Conservation (phyloP, 2,329 filamentous ascomycete genomes). For the Zopfia rhizophila region DNA sequence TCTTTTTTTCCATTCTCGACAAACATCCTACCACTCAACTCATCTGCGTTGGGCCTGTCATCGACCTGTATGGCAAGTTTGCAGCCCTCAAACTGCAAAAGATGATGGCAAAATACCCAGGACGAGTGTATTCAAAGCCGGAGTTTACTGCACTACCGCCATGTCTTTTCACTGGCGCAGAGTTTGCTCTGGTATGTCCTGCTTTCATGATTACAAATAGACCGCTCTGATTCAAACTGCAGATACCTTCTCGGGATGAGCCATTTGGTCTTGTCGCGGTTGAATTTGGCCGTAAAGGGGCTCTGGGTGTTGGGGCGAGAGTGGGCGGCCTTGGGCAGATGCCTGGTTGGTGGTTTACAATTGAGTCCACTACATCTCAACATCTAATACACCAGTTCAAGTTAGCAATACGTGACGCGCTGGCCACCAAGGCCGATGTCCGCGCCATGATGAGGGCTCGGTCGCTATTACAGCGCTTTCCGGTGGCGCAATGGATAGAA, state of each 20-base stretch:
- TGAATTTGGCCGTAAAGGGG: slow-evolving; percentile 75
- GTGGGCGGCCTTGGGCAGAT: slow-evolving; percentile 74
- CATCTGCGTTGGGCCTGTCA: slow-evolving; percentile 71
- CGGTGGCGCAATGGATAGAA: slow-evolving; percentile 73
- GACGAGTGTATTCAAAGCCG: slow-evolving; percentile 72
- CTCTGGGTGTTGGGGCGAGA: slow-evolving; percentile 72
- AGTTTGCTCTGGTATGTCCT: slow-evolving; percentile 74
- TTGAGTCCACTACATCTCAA: slow-evolving; percentile 71
- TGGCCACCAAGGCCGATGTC: slow-evolving; percentile 66
- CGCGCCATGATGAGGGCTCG: slow-evolving; percentile 72
- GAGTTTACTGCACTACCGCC: slow-evolving; percentile 74
- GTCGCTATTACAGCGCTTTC: slow-evolving; percentile 73
- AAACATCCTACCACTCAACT: slow-evolving; percentile 69
- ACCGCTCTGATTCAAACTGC: too few species aligned
- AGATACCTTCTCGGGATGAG: slow-evolving; percentile 75
- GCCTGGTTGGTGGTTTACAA: slow-evolving; percentile 77
- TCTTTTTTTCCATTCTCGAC: slow-evolving; percentile 71
- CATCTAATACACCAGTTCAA: slow-evolving; percentile 74
- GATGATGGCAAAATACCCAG: slow-evolving; percentile 73
- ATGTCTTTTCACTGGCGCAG: slow-evolving; percentile 73
- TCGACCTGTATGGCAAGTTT: slow-evolving; percentile 75
- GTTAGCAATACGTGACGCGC: slow-evolving; percentile 69
- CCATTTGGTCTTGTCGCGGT: slow-evolving; percentile 76
- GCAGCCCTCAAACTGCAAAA: slow-evolving; percentile 71
- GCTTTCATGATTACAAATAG: too few species aligned